Evolutionary conservation across 1,284 basidiomycete species (phyloP).

Genomic region (Trametes polyzona): DNA sequence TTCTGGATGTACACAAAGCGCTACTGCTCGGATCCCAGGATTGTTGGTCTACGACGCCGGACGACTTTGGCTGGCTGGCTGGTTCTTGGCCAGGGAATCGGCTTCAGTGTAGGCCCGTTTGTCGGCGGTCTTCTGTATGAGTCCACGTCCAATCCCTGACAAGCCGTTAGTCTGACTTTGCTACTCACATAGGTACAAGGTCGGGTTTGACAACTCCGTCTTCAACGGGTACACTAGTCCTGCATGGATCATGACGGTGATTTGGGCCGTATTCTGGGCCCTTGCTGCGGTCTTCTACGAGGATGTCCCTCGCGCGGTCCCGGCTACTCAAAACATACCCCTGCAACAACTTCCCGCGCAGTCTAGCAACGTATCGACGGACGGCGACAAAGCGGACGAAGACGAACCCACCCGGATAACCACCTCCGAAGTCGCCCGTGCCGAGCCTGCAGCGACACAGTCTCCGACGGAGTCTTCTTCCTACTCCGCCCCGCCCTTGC

Average conservation of each 20-base stretch:
- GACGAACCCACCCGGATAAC: neutral
- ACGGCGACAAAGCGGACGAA: conserved; percentile 10
- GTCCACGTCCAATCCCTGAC: too few relatives aligned
- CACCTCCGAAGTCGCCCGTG: conserved; percentile 5
- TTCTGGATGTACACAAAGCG: conserved; percentile 59
- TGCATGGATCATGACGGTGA: conserved; percentile 65
- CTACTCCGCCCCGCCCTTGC: neutral
- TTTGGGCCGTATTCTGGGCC: conserved; percentile 59
- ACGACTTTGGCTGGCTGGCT: conserved; percentile 68
- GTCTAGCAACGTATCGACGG: neutral
- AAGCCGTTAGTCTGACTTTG: too few relatives aligned
- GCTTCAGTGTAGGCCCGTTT: conserved; percentile 70
- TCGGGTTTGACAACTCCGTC: conserved; percentile 39
- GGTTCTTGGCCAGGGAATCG: conserved; percentile 65
- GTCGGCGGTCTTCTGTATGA: conserved; percentile 56
- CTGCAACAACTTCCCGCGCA: conserved; percentile 10
- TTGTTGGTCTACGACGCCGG: conserved; percentile 66
- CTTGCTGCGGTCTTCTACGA: conserved; percentile 50
- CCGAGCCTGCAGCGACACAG: neutral
- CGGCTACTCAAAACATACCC: conserved; percentile 6
- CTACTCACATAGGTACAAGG: conserved; percentile 28
- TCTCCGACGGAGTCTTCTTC: neutral
- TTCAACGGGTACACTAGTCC: conserved; percentile 70
- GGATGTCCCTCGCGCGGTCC: conserved; percentile 43
- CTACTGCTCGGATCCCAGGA: conserved; percentile 66